Percentiles rank a stretch among this genome's conserved stretches.
These are phyloP conservation scores for Paraleonurus japonicus DNA, from an alignment of 257 asterid genomes.

Conservation along the genomic window DNA sequence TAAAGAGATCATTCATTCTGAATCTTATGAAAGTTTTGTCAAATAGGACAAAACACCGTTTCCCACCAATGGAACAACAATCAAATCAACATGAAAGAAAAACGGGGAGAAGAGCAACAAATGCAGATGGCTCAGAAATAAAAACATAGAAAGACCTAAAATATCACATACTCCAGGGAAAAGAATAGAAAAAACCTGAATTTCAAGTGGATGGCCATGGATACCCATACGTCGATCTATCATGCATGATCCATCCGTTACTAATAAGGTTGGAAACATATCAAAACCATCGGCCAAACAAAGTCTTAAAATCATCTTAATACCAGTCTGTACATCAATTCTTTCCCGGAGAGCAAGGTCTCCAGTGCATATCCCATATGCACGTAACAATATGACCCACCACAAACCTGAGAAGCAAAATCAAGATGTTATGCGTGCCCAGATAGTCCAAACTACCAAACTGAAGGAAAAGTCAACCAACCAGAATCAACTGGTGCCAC, in stretches of 20 bases:
- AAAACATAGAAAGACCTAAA: neutral
- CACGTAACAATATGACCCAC: conserved; percentile 80
- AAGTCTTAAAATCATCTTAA: conserved; percentile 66
- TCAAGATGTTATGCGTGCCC: conserved; percentile 56
- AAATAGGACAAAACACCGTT: neutral
- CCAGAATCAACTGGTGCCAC: conserved; percentile 87
- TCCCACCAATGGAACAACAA: conserved; percentile 52
- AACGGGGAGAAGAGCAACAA: conserved; percentile 26
- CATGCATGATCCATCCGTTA: conserved; percentile 85
- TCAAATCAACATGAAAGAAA: conserved; percentile 32
- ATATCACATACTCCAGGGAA: neutral
- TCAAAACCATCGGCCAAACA: conserved; percentile 84
- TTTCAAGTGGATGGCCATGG: conserved; percentile 79
- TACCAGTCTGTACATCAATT: conserved; percentile 77
- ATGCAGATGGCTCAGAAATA: conserved; percentile 47
- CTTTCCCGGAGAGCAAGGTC: conserved; percentile 67
- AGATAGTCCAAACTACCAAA: conserved; percentile 35
- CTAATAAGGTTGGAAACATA: conserved; percentile 72
- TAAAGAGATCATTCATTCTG: neutral
- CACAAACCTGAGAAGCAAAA: conserved; percentile 54
- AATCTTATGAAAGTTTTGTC: neutral
- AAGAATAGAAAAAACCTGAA: conserved; percentile 43
- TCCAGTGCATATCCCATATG: conserved; percentile 76
- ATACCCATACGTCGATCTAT: conserved; percentile 88
- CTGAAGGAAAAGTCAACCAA: conserved; percentile 42